Base-by-base conservation (phyloP, 1,284 basidiomycete genomes). In the Pascua guehoae region DNA sequence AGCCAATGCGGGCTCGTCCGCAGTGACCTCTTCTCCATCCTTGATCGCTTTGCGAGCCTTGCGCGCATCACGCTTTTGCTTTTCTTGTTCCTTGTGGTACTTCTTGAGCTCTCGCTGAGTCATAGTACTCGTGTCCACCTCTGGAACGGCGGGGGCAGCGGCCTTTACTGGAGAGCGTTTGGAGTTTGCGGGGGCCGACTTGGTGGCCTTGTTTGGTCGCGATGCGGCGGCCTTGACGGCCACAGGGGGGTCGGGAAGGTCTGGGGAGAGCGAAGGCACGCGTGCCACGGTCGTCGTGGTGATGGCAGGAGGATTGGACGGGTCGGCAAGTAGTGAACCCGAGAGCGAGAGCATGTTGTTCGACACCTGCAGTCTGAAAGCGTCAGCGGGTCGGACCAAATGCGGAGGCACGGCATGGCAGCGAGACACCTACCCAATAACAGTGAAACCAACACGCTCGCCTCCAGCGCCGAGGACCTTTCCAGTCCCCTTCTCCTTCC, bases 291-390 rank as follows among this genome's bases (percentile, higher is more conserved):
- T 51, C 12, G 58, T 38, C 24, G 66, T 51, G 56, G 66, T 70
- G 16, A 64, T 54, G 41, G 88, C 85, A 39, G 80, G 80, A 0
- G 85, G 82, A 17, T 87, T 88, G 74, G 93, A 90, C 0, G 94
- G 94, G 66, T 94, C 87, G 0, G 80, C 70, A 58, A 96, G 87
- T 60, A 98, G 82, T 1, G 95, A 97, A 11, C 93, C 95, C 36
- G 91, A 84, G 14, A 98, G 80, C 1, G 92, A 95, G 14, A 98
- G 81, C 89, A 97, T 96, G 67, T 95, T 87, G 70, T 98, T 96
- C 43, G 92, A 90, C 49, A 97, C 85, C 9, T 89, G 95, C 60
- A 97, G 74, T 37, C 93, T 96, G 73, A 24, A 24, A 17, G 24
- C 5, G 60, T 49, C n/a, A 41, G 47, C 37, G 3, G 24, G 4